phyloP scores from a whole-genome alignment of 192 early-diverging fungal genomes.

The Glomus cerebriforme region DNA sequence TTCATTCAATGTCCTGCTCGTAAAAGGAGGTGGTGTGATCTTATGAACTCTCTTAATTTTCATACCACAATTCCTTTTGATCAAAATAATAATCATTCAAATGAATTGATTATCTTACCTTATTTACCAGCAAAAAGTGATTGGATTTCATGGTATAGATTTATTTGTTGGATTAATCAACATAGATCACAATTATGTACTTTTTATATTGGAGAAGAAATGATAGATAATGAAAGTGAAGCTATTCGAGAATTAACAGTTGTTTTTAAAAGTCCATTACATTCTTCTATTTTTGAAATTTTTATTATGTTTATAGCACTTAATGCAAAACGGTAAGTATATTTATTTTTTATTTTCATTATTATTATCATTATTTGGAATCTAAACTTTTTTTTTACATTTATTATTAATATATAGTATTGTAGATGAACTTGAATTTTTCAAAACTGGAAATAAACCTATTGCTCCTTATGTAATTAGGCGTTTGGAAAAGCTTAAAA shows the following conservation, averaged over 20 bases:
- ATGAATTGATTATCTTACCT: neutral
- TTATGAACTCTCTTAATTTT: neutral
- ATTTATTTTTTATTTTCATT: too few species aligned
- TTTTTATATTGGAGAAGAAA: neutral
- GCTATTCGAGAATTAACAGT: neutral
- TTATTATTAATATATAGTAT: neutral
- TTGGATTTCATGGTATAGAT: neutral
- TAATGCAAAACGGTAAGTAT: neutral
- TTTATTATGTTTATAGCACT: neutral
- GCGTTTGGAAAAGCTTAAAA: neutral
- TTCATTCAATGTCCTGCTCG: neutral
- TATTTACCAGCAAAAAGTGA: neutral
- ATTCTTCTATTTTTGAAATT: neutral
- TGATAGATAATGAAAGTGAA: neutral
- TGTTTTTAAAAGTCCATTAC: neutral
- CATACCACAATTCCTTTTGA: neutral
- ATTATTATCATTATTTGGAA: too few species aligned
- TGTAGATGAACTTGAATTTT: neutral
- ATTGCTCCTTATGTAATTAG: neutral
- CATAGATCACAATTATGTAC: neutral
- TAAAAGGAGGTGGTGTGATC: neutral
- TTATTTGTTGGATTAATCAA: neutral
- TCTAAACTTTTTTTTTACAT: neutral
- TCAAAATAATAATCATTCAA: neutral
- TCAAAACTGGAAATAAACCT: neutral